Conservation (phyloP, 805 yeast genomes). For the Saturnispora gosingensis region DNA sequence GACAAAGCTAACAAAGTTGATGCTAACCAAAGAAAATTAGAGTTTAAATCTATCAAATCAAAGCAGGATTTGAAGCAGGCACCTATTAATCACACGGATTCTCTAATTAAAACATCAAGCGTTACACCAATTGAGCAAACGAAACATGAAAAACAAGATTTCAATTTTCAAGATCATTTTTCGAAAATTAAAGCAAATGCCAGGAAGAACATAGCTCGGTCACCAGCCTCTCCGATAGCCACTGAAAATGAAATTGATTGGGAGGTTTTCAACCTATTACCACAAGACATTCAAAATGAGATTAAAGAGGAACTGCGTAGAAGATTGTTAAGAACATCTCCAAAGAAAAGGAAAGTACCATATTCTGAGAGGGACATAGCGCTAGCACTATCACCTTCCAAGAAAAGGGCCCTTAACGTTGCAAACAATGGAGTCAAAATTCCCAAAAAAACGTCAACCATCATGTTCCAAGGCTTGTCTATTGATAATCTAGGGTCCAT, state of each 20-base stretch:
- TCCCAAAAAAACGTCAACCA: neutral
- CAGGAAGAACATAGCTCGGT: neutral
- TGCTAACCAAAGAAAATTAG: conserved; percentile 27
- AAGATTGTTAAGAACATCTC: conserved; percentile 25
- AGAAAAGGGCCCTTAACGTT: neutral
- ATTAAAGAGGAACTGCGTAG: conserved; percentile 42
- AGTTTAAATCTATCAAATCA: conserved; percentile 19
- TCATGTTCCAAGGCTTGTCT: conserved; percentile 21
- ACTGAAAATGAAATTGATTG: conserved; percentile 40
- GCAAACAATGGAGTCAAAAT: neutral
- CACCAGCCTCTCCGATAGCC: neutral
- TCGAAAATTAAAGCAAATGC: neutral
- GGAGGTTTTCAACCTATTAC: conserved; percentile 57
- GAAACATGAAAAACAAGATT: neutral
- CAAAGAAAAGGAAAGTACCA: conserved; percentile 9
- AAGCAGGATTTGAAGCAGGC: neutral
- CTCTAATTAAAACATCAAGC: neutral
- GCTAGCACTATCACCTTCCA: conserved; percentile 12
- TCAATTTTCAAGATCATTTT: neutral
- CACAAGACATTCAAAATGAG: conserved; percentile 57
- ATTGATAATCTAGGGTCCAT: conserved; percentile 13
- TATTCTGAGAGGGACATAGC: conserved; percentile 14
- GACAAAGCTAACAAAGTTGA: conserved; percentile 15
- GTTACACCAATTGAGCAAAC: neutral
- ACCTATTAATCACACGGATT: neutral